Evolutionary conservation across 441 rosid genomes (phyloP).

Genomic region (Omphalea diandra): DNA sequence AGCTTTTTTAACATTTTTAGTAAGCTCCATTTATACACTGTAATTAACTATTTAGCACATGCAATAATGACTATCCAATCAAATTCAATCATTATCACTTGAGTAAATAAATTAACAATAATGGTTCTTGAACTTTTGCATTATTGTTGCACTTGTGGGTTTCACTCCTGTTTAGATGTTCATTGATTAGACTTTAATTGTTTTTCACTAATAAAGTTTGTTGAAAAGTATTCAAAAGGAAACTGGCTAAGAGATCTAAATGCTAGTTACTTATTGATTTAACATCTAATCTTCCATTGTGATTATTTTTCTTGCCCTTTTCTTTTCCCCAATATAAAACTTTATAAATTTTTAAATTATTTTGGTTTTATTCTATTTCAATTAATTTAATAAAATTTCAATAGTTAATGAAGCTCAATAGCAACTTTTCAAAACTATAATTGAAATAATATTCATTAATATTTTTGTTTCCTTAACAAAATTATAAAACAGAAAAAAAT

Average conservation of each 20-base stretch:
- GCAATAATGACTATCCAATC: background rate
- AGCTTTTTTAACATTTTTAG: conserved; percentile 9
- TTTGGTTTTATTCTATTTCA: too few species aligned
- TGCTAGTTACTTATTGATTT: background rate
- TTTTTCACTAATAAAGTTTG: background rate
- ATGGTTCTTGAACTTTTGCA: background rate
- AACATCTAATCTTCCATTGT: too few species aligned
- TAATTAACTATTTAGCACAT: background rate
- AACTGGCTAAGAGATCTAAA: background rate
- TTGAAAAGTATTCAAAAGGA: background rate
- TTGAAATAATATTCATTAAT: too few species aligned
- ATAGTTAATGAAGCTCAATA: too few species aligned
- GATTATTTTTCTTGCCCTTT: too few species aligned
- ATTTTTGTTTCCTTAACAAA: too few species aligned
- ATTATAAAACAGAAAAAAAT: too few species aligned
- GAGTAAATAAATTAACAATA: background rate
- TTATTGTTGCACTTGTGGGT: conserved; percentile 5
- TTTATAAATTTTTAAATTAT: too few species aligned
- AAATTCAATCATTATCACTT: conserved; percentile 1
- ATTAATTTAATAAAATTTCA: too few species aligned
- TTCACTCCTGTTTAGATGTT: background rate
- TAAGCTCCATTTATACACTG: background rate
- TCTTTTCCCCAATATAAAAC: too few species aligned
- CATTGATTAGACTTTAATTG: background rate
- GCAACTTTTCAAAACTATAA: too few species aligned